These are phyloP conservation scores for Komagataella populi DNA, from an alignment of 805 yeast species.

Conservation along the genomic window DNA sequence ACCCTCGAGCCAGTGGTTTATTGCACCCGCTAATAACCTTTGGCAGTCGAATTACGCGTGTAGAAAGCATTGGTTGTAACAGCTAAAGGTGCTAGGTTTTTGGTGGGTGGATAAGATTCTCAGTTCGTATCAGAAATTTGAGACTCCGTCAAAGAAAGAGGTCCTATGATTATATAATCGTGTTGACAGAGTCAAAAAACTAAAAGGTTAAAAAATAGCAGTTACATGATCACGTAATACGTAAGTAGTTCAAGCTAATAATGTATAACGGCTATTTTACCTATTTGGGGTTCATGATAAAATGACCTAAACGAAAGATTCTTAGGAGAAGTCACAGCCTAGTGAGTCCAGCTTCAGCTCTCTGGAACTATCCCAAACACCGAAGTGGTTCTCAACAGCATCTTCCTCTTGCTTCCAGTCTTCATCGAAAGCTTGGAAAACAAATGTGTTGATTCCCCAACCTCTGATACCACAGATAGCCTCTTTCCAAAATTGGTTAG, in stretches of 20 bases:
- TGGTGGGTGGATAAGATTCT: background rate
- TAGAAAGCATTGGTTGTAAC: background rate
- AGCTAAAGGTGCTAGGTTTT: background rate
- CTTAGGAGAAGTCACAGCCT: conserved; percentile 29
- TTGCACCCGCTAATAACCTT: background rate
- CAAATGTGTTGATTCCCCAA: conserved; percentile 90
- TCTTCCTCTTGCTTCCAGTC: conserved; percentile 90
- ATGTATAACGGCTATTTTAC: background rate
- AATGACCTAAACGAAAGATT: background rate
- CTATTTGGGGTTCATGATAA: background rate
- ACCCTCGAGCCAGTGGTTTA: background rate
- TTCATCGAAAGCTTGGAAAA: conserved; percentile 93
- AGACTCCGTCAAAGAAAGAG: background rate
- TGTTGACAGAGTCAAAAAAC: background rate
- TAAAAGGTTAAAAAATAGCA: background rate
- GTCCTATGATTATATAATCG: background rate
- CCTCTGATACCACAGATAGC: conserved; percentile 89
- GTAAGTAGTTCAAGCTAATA: no score
- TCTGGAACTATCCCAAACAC: conserved; percentile 53
- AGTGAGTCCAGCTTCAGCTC: conserved; percentile 29
- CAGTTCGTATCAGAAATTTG: background rate
- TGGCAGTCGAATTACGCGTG: background rate
- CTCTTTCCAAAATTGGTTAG: conserved; percentile 71
- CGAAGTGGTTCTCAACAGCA: conserved; percentile 94
- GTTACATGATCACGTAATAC: background rate